These are phyloP conservation scores for Apiosordaria backusii DNA, from an alignment of 495 filamentous ascomycete genomes.

Conservation along the genomic window DNA sequence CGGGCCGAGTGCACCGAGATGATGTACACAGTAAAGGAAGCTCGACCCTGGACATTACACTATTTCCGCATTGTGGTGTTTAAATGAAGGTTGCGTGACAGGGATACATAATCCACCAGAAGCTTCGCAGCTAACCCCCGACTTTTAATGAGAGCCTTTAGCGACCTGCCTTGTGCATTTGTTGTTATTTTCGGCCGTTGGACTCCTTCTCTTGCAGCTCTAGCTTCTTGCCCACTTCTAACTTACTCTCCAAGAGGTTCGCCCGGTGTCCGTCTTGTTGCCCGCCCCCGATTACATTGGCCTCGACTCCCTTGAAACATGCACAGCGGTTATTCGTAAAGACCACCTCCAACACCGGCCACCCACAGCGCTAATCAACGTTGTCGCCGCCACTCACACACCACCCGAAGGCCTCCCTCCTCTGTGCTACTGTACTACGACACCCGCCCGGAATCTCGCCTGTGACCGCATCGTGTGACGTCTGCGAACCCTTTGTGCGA, in stretches of 20 bases:
- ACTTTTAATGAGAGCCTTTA: slow-evolving; percentile 16
- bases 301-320: slow-evolving; percentile 15
- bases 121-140: slow-evolving; percentile 7
- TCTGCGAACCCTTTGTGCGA: slow-evolving; percentile 1
- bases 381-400: background rate
- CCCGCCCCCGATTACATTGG: slow-evolving; percentile 6
- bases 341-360: slow-evolving; percentile 2
- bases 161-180: slow-evolving; percentile 7
- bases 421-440: background rate
- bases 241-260: slow-evolving; percentile 12
- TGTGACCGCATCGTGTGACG: slow-evolving; percentile 9
- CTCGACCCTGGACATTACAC: slow-evolving; percentile 5
- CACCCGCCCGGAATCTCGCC: background rate
- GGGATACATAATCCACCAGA: slow-evolving; percentile 6
- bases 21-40: background rate
- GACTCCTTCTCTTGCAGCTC: slow-evolving; percentile 2
- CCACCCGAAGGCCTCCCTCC: background rate
- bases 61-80: slow-evolving; percentile 6
- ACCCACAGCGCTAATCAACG: slow-evolving; percentile 5
- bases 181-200: slow-evolving; percentile 11
- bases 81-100: slow-evolving; percentile 14
- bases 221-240: background rate
- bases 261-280: slow-evolving; percentile 7
- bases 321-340: slow-evolving; percentile 7
- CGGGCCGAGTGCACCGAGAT: background rate